These are phyloP conservation scores for Aureobasidium uvarum DNA, from an alignment of 2,329 filamentous ascomycete species.

Conservation along the genomic window DNA sequence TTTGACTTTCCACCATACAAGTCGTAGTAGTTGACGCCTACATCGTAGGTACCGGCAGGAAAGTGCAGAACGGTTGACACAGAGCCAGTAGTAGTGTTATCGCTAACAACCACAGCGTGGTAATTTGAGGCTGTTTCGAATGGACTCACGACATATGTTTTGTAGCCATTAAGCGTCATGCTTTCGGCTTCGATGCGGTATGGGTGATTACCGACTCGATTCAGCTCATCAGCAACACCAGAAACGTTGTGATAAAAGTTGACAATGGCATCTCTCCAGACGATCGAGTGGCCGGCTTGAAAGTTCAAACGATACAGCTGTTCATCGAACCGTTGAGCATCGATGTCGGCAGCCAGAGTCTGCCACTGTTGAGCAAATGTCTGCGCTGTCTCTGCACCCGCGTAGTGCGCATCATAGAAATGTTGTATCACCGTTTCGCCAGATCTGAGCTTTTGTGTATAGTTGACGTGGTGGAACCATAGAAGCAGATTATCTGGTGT, in stretches of 20 bases:
- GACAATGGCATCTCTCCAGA: constrained; percentile 67
- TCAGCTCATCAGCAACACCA: constrained; percentile 56
- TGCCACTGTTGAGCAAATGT: constrained; percentile 58
- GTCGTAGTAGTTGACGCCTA: constrained; percentile 68
- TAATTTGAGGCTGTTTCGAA: constrained; percentile 60
- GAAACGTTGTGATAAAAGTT: constrained; percentile 63
- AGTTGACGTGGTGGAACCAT: constrained; percentile 74
- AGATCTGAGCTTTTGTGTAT: constrained; percentile 60
- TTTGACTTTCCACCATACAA: constrained; percentile 57
- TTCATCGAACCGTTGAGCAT: constrained; percentile 59
- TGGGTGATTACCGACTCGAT: constrained; percentile 60
- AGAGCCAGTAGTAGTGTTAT: constrained; percentile 50
- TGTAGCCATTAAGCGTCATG: constrained; percentile 62
- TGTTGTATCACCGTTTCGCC: constrained; percentile 67
- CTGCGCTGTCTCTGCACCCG: constrained; percentile 60
- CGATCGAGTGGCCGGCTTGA: constrained; percentile 67
- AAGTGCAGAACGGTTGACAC: constrained; percentile 46
- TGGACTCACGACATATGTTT: constrained; percentile 53
- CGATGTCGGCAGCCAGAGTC: constrained; percentile 56
- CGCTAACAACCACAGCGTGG: constrained; percentile 56
- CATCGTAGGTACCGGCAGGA: constrained; percentile 57
- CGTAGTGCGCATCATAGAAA: constrained; percentile 64
- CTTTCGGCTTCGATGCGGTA: constrained; percentile 68
- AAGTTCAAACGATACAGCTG: constrained; percentile 60
- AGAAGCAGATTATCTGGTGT: constrained; percentile 67